Evolutionary conservation across 371 early-diverging fungal species (phyloP).

Genomic region (Mucor piriformis): DNA sequence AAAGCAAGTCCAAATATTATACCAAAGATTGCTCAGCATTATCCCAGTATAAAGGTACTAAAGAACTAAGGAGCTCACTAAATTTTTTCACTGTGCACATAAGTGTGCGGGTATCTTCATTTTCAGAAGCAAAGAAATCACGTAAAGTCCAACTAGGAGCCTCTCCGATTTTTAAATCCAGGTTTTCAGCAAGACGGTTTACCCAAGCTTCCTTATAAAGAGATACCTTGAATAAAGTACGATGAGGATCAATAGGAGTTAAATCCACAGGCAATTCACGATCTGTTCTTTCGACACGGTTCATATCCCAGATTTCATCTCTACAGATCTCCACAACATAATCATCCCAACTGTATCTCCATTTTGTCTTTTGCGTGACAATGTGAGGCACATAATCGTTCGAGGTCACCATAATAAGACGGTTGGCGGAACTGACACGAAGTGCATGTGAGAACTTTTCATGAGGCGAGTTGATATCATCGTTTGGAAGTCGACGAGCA

Average conservation of each 20-base stretch:
- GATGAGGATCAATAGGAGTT: constrained; percentile 23
- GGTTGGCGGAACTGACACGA: constrained; percentile 16
- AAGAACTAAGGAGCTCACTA: constrained; percentile 20
- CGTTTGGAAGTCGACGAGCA: constrained; percentile 33
- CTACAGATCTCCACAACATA: constrained; percentile 41
- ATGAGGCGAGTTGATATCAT: constrained; percentile 42
- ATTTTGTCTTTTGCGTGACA: constrained; percentile 45
- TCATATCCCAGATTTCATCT: constrained; percentile 49
- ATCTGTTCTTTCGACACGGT: constrained; percentile 15
- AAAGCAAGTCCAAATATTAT: background rate
- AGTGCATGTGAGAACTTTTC: constrained; percentile 35
- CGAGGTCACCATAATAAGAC: constrained; percentile 27
- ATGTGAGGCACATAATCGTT: constrained; percentile 27
- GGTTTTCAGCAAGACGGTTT: constrained; percentile 41
- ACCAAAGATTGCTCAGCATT: constrained; percentile 10
- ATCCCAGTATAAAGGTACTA: constrained; percentile 38
- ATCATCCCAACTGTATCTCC: constrained; percentile 38
- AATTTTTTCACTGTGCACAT: constrained; percentile 33
- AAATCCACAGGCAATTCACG: constrained; percentile 39
- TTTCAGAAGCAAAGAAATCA: constrained; percentile 32
- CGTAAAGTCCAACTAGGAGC: constrained; percentile 42
- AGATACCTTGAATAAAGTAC: constrained; percentile 35
- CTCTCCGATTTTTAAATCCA: constrained; percentile 40
- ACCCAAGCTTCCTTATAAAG: constrained; percentile 41
- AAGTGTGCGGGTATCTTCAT: constrained; percentile 30